Base-by-base conservation (phyloP, 805 yeast genomes). In the Phaffomyces antillensis region DNA sequence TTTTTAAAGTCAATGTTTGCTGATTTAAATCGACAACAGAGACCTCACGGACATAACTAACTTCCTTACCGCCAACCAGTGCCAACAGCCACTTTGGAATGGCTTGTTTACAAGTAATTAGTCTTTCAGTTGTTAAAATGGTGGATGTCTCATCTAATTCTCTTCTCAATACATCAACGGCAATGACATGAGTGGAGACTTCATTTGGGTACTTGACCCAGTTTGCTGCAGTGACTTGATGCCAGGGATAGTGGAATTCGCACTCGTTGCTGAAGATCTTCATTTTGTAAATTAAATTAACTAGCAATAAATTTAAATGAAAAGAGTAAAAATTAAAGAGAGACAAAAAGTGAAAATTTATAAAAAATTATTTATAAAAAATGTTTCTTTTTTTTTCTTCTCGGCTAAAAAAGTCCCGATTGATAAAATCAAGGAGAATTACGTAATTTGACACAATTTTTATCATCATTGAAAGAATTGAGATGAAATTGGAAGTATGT, bases 131-230 rank as follows among this genome's bases (percentile, higher is more conserved):
- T 17, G 82, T 72, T 36, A 91, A 69, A 4, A 76, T 69, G 6
- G 74, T 73, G 1, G 75, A 72, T 8, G 62, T 65, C 1, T 72
- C 65, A 53, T 79, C 76, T 18, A 88, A 58, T 54, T 82, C 88
- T 51, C 98, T 73, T 47, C 84, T 72, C 30, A 91, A 64, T 1
- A 88, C 87, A 61, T 91, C 99, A 17, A 93, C 98, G 1, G 93
- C 93, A 26, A 87, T 83, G 10, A 91, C 99, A 64, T 91, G 99
- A 0, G 95, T 77, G 8, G 96, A 81, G 47, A 83, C 72, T 55
- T 89, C 95, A 61, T 93, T 91, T n/a, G 99, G 99, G 65, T 91
- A 91, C 55, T 91, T 91, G 52, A 77, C 80, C 99, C 99, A 91
- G 65, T 90, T 89, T 42, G 98, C 97, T 2, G 95, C 89, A 0